Base-by-base conservation (phyloP, 805 yeast species). In the Danielia oregonensis region DNA sequence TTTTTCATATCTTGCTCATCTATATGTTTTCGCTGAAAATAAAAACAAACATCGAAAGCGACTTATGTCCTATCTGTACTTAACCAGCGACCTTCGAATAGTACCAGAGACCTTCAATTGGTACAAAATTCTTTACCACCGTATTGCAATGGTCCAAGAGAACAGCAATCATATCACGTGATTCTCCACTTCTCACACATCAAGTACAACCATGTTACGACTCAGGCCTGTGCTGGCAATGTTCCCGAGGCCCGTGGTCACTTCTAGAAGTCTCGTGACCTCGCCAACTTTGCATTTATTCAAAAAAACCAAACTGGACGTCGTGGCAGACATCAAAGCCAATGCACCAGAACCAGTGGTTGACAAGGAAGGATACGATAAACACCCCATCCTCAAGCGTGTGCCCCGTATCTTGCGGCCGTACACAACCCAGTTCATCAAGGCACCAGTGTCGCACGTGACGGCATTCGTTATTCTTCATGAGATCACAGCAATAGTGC, bases 401-500 rank as follows among this genome's bases (percentile, higher is more conserved):
- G 56, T 79, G 3, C 86, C 86, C 4, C 63, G 57, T 30, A 61
- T 70, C 26, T 53, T 79, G 33, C 63, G 67, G 16, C 74, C 73
- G 10, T 76, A 76, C 43, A 76, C 80, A 1, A 53, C 54, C 5
- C 63, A 68, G 32, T 67, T 81, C 39, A 57, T 68, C 13, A 52
- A 66, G 30, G 79, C 84, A 0, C 87, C 87, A 1, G 56, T 76
- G 3, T 64, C 82, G 1, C 79, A 79, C 52, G 64, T 81, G 9
- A 68, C 82, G 0, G 67, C 88, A 2, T 85, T 85, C 47, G 44
- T 84, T 5, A 52, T 84, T 4, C 63, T 85, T 10, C 95, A 85
- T 51, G 95, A 85, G 51, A 43, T 85, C 26, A 71, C 89, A 0
- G 95, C 95, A 2, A 68, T 85, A 3, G 70, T 74, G 18, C 94